Evolutionary conservation across 306 rosid genomes (phyloP).

Genomic region (Comarum palustre): DNA sequence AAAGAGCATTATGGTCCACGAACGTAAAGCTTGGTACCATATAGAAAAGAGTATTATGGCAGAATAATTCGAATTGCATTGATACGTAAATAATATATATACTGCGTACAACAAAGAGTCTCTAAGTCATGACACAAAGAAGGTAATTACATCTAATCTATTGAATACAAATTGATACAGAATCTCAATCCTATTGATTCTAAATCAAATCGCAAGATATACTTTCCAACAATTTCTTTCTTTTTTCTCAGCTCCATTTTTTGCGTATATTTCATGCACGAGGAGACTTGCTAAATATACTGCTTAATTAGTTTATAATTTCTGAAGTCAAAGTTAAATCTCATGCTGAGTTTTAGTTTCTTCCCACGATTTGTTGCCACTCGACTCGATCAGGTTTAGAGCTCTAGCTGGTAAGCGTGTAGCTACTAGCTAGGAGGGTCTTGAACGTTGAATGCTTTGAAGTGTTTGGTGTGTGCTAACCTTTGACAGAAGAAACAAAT

Average conservation of each 20-base stretch:
- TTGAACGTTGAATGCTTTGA: slow-evolving; percentile 9
- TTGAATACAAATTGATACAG: no score
- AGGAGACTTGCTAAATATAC: not conserved
- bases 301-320: not conserved
- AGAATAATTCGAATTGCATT: no score
- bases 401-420: not conserved
- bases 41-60: no score
- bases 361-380: not conserved
- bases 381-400: not conserved
- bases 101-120: no score
- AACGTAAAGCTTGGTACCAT: no score
- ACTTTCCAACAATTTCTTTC: no score
- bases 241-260: not conserved
- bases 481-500: not conserved
- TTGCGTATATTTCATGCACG: not conserved
- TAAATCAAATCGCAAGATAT: no score
- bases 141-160: no score
- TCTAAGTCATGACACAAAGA: no score
- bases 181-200: no score
- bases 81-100: no score
- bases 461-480: not conserved
- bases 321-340: not conserved
- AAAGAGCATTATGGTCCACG: no score
- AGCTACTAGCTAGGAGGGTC: not conserved
- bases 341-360: not conserved